These are phyloP conservation scores for Pseudogymnoascus destructans DNA, from an alignment of 2,329 filamentous ascomycete genomes.

Conservation along the genomic window DNA sequence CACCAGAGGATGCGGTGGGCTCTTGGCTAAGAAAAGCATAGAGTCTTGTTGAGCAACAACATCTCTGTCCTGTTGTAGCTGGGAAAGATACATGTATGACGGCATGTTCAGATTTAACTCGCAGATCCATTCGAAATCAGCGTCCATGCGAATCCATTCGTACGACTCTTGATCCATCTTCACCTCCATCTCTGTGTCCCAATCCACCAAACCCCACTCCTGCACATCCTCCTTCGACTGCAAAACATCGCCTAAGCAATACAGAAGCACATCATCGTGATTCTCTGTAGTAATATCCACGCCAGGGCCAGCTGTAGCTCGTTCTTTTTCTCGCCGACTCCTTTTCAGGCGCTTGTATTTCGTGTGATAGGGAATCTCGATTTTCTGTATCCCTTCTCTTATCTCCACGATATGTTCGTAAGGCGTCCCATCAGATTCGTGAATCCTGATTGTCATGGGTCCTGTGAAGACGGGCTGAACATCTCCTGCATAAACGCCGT, in stretches of 20 bases:
- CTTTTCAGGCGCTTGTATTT: conserved; percentile 97
- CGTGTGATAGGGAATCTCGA: conserved; percentile 96
- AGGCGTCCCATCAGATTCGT: conserved; percentile 93
- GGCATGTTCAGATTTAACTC: conserved; percentile 72
- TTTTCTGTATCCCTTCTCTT: conserved; percentile 68
- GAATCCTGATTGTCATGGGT: conserved; percentile 94
- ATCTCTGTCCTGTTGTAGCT: conserved; percentile 92
- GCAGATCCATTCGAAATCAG: conserved; percentile 96
- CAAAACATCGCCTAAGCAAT: conserved; percentile 84
- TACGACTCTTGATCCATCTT: conserved; percentile 94
- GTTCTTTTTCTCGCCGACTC: conserved; percentile 69
- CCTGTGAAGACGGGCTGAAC: conserved; percentile 78
- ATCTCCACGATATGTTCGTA: conserved; percentile 98
- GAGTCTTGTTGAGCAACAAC: conserved; percentile 77
- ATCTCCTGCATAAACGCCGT: conserved; percentile 54
- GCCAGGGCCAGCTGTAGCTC: conserved; percentile 49
- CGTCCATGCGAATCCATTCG: conserved; percentile 96
- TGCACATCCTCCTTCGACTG: conserved; percentile 67
- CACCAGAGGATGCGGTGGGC: conserved; percentile 62
- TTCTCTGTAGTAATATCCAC: conserved; percentile 50
- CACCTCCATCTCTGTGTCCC: conserved; percentile 76
- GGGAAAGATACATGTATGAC: conserved; percentile 94
- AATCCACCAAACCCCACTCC: conserved; percentile 78
- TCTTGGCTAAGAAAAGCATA: conserved; percentile 57
- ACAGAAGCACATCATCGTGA: conserved; percentile 72